Conservation (phyloP, 2,329 filamentous ascomycete genomes). For the Ilyonectria mors-panacis region DNA sequence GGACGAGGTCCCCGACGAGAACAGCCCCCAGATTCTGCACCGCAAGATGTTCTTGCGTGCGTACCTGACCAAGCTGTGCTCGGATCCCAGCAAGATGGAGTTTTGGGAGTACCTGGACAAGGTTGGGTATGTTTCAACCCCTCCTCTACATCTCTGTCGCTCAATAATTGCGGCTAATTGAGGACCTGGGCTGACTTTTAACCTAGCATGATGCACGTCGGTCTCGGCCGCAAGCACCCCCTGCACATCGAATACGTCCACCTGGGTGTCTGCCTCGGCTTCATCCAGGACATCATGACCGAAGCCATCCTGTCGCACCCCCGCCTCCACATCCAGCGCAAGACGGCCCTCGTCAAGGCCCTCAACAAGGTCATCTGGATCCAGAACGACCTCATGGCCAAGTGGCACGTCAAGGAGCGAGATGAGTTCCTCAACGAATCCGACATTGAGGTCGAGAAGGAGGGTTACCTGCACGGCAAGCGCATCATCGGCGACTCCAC, state of each 20-base stretch:
- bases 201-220: constrained; percentile 82
- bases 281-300: constrained; percentile 83
- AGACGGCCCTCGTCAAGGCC: constrained; percentile 82
- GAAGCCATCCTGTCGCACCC: constrained; percentile 83
- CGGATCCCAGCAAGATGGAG: constrained; percentile 80
- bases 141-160: background rate
- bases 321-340: constrained; percentile 74
- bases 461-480: constrained; percentile 76
- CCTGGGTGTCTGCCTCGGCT: constrained; percentile 79
- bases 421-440: constrained; percentile 70
- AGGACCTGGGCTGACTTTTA: constrained; percentile 1
- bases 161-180: background rate
- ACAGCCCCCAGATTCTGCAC: constrained; percentile 81
- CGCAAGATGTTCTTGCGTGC: constrained; percentile 85
- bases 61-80: constrained; percentile 82
- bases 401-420: constrained; percentile 82
- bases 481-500: constrained; percentile 64
- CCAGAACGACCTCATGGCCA: constrained; percentile 89
- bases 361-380: constrained; percentile 89
- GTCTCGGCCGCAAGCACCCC: constrained; percentile 78
- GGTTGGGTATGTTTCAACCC: constrained; percentile 72
- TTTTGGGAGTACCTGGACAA: constrained; percentile 91
- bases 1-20: constrained; percentile 74
- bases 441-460: constrained; percentile 68
- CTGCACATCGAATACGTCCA: constrained; percentile 87